These are phyloP conservation scores for Solanum sitiens DNA, from an alignment of 257 asterid genomes.

Conservation along the genomic window DNA sequence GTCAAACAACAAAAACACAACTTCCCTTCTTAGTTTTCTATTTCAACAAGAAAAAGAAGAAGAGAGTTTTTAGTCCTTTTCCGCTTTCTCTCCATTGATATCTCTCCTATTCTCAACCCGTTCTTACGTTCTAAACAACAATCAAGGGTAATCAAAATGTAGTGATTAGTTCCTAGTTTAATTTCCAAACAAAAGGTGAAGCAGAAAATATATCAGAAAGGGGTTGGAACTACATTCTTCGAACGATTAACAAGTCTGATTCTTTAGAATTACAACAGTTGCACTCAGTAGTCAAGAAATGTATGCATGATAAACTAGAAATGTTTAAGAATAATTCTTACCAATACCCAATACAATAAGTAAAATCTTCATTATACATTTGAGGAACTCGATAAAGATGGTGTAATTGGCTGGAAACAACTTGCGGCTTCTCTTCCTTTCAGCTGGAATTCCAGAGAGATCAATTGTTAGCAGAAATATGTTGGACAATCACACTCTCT, in stretches of 20 bases:
- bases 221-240: neutral
- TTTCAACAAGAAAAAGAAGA: neutral
- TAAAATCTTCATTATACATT: conserved; percentile 1
- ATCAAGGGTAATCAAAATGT: neutral
- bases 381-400: neutral
- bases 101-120: neutral
- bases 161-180: neutral
- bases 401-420: conserved; percentile 10
- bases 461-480: neutral
- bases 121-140: neutral
- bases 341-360: conserved; percentile 14
- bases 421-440: neutral
- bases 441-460: neutral
- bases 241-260: neutral
- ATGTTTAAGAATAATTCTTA: neutral
- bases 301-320: neutral
- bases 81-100: neutral
- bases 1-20: neutral
- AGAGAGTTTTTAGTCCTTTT: neutral
- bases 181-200: neutral
- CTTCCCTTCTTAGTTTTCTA: neutral
- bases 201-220: neutral
- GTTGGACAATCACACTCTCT: neutral
- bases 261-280: neutral
- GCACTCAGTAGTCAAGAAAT: neutral